These are phyloP conservation scores for Pilatotrama ljubarskyi DNA, from an alignment of 768 basidiomycete genomes.

Conservation along the genomic window DNA sequence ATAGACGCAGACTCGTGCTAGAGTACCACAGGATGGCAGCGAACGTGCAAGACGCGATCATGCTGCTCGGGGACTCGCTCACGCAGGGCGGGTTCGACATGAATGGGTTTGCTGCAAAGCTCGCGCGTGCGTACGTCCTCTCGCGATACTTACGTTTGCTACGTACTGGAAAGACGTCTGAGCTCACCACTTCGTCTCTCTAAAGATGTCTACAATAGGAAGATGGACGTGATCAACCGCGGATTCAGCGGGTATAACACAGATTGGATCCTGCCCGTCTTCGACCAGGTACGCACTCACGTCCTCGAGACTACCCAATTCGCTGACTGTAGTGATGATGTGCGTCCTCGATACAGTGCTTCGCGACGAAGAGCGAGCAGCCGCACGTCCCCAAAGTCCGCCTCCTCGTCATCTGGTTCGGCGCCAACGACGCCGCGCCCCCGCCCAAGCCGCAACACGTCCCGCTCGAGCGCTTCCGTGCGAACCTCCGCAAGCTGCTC, in stretches of 20 bases:
- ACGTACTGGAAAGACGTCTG: no score
- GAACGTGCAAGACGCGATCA: constrained; percentile 58
- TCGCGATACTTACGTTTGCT: not conserved
- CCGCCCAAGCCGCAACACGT: constrained; percentile 72
- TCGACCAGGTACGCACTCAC: constrained; percentile 58
- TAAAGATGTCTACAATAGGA: constrained; percentile 74
- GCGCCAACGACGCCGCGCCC: constrained; percentile 83
- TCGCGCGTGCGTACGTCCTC: constrained; percentile 53
- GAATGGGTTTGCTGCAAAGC: constrained; percentile 64
- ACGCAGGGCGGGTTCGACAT: constrained; percentile 67
- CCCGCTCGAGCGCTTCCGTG: constrained; percentile 60
- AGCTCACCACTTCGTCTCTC: not conserved
- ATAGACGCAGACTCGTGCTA: no score
- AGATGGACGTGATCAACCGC: constrained; percentile 84
- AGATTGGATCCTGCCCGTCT: constrained; percentile 79
- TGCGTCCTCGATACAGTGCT: constrained; percentile 42
- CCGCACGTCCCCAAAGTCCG: constrained; percentile 57
- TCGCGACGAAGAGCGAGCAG: constrained; percentile 54
- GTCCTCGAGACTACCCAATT: not conserved
- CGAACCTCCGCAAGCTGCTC: constrained; percentile 66
- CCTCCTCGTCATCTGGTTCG: constrained; percentile 87
- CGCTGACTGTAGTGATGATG: not conserved
- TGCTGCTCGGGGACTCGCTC: constrained; percentile 83
- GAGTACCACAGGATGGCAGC: constrained; percentile 51
- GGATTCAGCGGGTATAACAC: constrained; percentile 86